Evolutionary conservation across 768 basidiomycete species (phyloP), one percentile per base, ranked within the genome.

Genomic region (Phallus indusiatus): DNA sequence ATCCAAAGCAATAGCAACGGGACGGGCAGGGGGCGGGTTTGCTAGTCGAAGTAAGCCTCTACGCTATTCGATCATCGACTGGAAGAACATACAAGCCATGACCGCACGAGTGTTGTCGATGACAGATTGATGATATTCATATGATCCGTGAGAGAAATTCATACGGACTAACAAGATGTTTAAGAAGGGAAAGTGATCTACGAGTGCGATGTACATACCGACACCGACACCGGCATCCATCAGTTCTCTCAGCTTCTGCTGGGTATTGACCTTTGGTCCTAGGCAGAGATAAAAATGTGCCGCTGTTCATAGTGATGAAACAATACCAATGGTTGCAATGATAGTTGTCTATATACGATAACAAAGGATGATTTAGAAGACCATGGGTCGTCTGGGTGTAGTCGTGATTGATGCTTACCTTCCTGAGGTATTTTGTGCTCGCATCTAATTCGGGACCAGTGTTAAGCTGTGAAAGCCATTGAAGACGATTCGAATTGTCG

Each of bases 91-190:
- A 93, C 92, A 74, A 47, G 82, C 82, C 56, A 91, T 81, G 78
- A 88, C 86, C 70, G 85, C 86, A 67, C 94, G 81, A 54, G 93
- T 88, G 79, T 98, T 98, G 77, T 98, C 94, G 70, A 99, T 93
- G 65, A 98, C 96, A 64, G 90, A 94, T 76, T 99, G 94, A 76
- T 98, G 96, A 72, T 95, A 98, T 67, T 94, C 93, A 74, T 99
- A 94, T 59, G 87, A 88, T 51, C 96, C 96, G 83, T 99, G 96
- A 56, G 95, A 98, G 73, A 98, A 99, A 81, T 99, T 99, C 96
- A 99, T 98, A 75, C 96, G 94, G 64, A 99, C 96, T 97, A n/a
- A 56, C 47, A 59, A 60, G 36, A 62, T 59, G 20, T 53, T 54
- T 47, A 37, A 35, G 48, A 22, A 62, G 21, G 17, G 21, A 6